These are phyloP conservation scores for Hyaloscypha variabilis DNA, from an alignment of 495 filamentous ascomycete species.

Conservation along the genomic window DNA sequence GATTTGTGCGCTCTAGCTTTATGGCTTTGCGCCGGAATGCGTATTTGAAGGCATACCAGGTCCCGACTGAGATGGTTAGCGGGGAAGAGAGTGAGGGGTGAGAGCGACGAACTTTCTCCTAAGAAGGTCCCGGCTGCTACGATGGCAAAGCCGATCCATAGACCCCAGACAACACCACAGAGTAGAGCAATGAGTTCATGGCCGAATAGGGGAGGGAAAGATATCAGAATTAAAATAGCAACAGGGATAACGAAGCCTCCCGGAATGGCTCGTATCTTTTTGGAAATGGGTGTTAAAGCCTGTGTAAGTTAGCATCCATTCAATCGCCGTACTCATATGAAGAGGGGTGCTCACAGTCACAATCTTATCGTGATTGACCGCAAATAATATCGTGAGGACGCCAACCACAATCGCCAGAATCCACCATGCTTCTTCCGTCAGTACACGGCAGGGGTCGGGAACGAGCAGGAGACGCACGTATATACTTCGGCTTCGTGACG, in stretches of 20 bases:
- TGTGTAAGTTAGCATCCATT: slow-evolving; percentile 13
- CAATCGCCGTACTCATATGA: background rate
- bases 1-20: slow-evolving; percentile 37
- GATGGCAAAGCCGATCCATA: slow-evolving; percentile 37
- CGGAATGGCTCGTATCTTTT: slow-evolving; percentile 33
- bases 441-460: background rate
- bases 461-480: slow-evolving; percentile 1
- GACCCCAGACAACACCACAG: slow-evolving; percentile 38
- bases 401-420: slow-evolving; percentile 12
- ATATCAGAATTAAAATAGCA: slow-evolving; percentile 37
- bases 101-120: slow-evolving; percentile 27
- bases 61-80: slow-evolving; percentile 26
- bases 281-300: slow-evolving; percentile 32
- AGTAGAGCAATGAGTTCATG: slow-evolving; percentile 37
- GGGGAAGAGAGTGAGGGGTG: background rate
- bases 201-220: slow-evolving; percentile 38
- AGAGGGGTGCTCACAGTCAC: background rate
- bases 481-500: slow-evolving; percentile 16
- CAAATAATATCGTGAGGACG: background rate
- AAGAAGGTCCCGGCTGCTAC: slow-evolving; percentile 37
- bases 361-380: slow-evolving; percentile 12
- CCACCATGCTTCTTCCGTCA: slow-evolving; percentile 12
- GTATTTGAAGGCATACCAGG: slow-evolving; percentile 38
- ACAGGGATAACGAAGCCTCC: slow-evolving; percentile 37
- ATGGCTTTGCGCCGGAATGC: slow-evolving; percentile 28